These are phyloP conservation scores for Elsinoe perseae DNA, from an alignment of 2,329 filamentous ascomycete species.

Conservation along the genomic window DNA sequence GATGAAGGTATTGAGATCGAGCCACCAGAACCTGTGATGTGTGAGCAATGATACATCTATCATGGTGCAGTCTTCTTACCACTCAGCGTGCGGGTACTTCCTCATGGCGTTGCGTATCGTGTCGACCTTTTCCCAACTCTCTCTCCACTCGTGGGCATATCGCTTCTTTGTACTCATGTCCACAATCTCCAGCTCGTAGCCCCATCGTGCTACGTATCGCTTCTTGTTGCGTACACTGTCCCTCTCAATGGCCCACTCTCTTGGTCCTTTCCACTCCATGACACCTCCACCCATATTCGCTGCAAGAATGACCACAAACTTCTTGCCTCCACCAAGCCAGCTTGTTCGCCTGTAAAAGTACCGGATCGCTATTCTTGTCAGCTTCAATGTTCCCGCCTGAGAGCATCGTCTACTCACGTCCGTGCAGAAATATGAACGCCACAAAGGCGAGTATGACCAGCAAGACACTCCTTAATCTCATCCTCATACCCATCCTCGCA, in stretches of 20 bases:
- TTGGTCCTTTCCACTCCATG: slow-evolving; percentile 97
- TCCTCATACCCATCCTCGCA: slow-evolving; percentile 52
- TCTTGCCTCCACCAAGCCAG: slow-evolving; percentile 73
- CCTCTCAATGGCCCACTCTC: slow-evolving; percentile 96
- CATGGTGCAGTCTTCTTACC: slow-evolving; percentile 49
- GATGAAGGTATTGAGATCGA: slow-evolving; percentile 93
- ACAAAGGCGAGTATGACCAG: slow-evolving; percentile 54
- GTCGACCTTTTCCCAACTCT: slow-evolving; percentile 99
- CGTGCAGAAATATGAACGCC: slow-evolving; percentile 40
- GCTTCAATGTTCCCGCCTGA: background rate
- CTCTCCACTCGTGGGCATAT: slow-evolving; percentile 97
- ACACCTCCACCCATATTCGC: slow-evolving; percentile 94
- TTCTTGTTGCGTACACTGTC: slow-evolving; percentile 95
- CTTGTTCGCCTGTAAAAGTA: slow-evolving; percentile 62
- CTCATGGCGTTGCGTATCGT: slow-evolving; percentile 78
- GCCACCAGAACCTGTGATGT: slow-evolving; percentile 91
- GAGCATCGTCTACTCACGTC: background rate
- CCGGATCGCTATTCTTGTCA: slow-evolving; percentile 43
- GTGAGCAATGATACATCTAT: slow-evolving; percentile 25
- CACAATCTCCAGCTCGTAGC: slow-evolving; percentile 90
- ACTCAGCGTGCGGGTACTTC: slow-evolving; percentile 94
- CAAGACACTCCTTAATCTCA: slow-evolving; percentile 51
- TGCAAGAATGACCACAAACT: slow-evolving; percentile 86
- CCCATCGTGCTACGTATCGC: slow-evolving; percentile 78
- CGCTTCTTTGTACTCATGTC: slow-evolving; percentile 99